Percentiles rank a stretch among this genome's conserved stretches.
phyloP scores from a whole-genome alignment of 2,329 filamentous ascomycete genomes.

The Fusarium penzigii region DNA sequence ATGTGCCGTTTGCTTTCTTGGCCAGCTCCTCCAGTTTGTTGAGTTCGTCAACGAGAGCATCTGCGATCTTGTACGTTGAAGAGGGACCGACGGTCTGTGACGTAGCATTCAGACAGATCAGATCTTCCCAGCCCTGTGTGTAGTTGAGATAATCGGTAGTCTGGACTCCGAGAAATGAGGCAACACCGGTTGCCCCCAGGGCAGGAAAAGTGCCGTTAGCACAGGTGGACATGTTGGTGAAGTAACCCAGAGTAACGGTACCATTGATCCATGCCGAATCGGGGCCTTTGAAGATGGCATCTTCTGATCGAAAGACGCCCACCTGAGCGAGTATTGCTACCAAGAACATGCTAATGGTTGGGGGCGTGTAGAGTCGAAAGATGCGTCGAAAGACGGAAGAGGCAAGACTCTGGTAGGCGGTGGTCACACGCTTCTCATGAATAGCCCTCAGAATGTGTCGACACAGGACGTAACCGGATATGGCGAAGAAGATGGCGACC shows the following conservation, averaged over 20 bases:
- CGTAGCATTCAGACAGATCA: constrained; percentile 37
- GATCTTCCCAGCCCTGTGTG: constrained; percentile 30
- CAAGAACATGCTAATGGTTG: constrained; percentile 42
- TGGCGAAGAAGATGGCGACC: constrained; percentile 46
- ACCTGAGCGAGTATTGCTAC: constrained; percentile 41
- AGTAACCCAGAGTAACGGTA: constrained; percentile 31
- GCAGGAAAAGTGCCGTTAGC: constrained; percentile 31
- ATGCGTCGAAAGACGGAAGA: constrained; percentile 40
- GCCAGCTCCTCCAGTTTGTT: constrained; percentile 8
- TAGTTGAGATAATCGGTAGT: constrained; percentile 32
- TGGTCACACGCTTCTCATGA: constrained; percentile 36
- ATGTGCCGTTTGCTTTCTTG: constrained; percentile 3
- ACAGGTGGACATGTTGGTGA: constrained; percentile 22
- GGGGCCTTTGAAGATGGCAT: constrained; percentile 37
- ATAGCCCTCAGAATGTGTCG: constrained; percentile 40
- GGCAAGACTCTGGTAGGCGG: constrained; percentile 38
- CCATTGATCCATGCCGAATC: constrained; percentile 43
- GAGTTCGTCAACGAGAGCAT: constrained; percentile 15
- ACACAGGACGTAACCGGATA: constrained; percentile 44
- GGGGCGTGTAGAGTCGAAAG: constrained; percentile 42
- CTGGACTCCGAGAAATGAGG: constrained; percentile 31
- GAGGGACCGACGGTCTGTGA: constrained; percentile 31
- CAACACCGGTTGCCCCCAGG: constrained; percentile 30
- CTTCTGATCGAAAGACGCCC: constrained; percentile 38
- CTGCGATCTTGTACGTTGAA: constrained; percentile 30